phyloP scores from a whole-genome alignment of 495 filamentous ascomycete species.

The Jackrogersella minutella region DNA sequence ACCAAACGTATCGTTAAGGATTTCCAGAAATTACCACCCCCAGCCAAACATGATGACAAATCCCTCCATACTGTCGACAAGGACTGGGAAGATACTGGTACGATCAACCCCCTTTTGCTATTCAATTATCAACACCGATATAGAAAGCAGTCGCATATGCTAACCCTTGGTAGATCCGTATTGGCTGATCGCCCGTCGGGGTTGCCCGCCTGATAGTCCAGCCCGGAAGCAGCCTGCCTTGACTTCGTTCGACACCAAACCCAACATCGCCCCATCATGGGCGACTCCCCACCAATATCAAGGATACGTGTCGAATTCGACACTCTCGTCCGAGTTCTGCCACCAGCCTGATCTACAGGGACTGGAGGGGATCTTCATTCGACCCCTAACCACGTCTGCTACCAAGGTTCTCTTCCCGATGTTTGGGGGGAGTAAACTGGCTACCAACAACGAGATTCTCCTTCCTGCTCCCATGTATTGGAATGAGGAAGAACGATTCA shows the following conservation, averaged over 20 bases:
- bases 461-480: constrained; percentile 79
- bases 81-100: constrained; percentile 57
- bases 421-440: constrained; percentile 76
- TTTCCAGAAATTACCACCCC: constrained; percentile 45
- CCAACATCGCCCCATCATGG: constrained; percentile 52
- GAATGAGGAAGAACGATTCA: constrained; percentile 74
- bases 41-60: constrained; percentile 42
- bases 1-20: constrained; percentile 43
- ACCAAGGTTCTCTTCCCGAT: constrained; percentile 68
- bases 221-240: constrained; percentile 59
- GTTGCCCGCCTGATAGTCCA: constrained; percentile 67
- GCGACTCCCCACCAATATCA: constrained; percentile 54
- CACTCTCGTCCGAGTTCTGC: constrained; percentile 71
- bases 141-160: constrained; percentile 21
- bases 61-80: constrained; percentile 40
- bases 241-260: constrained; percentile 49
- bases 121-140: constrained; percentile 8
- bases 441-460: constrained; percentile 78
- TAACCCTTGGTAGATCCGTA: constrained; percentile 58
- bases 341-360: constrained; percentile 61
- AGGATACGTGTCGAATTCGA: constrained; percentile 72
- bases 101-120: constrained; percentile 19
- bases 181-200: constrained; percentile 67
- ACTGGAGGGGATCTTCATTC: constrained; percentile 73
- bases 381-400: constrained; percentile 63